Percentiles rank a stretch among this genome's conserved stretches.
phyloP scores from a whole-genome alignment of 805 yeast species.

The Candida bentonensis region DNA sequence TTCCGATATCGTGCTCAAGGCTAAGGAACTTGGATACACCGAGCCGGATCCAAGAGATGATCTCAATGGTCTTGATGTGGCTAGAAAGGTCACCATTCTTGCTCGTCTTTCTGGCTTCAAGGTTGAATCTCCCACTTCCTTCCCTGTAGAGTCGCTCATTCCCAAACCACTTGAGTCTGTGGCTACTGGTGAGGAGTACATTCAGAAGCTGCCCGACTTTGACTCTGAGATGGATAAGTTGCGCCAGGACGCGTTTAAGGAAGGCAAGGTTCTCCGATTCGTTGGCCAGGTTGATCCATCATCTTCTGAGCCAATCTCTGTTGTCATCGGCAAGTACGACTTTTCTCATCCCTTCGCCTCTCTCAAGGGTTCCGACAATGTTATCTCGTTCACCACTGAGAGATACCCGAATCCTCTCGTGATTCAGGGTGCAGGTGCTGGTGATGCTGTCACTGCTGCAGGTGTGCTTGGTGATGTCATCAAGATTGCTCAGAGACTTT shows the following conservation, averaged over 20 bases:
- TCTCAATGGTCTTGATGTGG: slow-evolving; percentile 94
- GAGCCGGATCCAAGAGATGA: slow-evolving; percentile 99
- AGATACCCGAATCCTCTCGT: slow-evolving; percentile 89
- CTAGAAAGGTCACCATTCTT: slow-evolving; percentile 92
- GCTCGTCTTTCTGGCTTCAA: slow-evolving; percentile 84
- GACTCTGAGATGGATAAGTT: slow-evolving; percentile 67
- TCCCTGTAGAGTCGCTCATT: slow-evolving; percentile 88
- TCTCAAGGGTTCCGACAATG: slow-evolving; percentile 91
- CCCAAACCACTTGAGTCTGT: slow-evolving; percentile 64
- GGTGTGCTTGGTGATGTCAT: slow-evolving; percentile 92
- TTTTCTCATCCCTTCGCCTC: slow-evolving; percentile 91
- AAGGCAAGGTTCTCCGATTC: slow-evolving; percentile 80
- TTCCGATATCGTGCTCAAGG: slow-evolving; percentile 78
- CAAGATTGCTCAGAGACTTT: slow-evolving; percentile 76
- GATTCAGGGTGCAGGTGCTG: slow-evolving; percentile 94
- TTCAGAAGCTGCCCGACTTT: slow-evolving; percentile 66
- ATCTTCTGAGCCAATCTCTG: slow-evolving; percentile 46
- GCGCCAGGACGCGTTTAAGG: slow-evolving; percentile 67
- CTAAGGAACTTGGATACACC: slow-evolving; percentile 87
- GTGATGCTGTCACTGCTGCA: slow-evolving; percentile 62
- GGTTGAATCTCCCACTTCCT: slow-evolving; percentile 77
- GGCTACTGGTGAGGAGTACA: slow-evolving; percentile 56
- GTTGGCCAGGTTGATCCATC: slow-evolving; percentile 82
- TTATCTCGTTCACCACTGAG: slow-evolving; percentile 78
- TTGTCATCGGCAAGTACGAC: slow-evolving; percentile 79